Evolutionary conservation across 2,329 filamentous ascomycete genomes (phyloP), one percentile per base, ranked within the genome.

Genomic region (Colletotrichum sidae): DNA sequence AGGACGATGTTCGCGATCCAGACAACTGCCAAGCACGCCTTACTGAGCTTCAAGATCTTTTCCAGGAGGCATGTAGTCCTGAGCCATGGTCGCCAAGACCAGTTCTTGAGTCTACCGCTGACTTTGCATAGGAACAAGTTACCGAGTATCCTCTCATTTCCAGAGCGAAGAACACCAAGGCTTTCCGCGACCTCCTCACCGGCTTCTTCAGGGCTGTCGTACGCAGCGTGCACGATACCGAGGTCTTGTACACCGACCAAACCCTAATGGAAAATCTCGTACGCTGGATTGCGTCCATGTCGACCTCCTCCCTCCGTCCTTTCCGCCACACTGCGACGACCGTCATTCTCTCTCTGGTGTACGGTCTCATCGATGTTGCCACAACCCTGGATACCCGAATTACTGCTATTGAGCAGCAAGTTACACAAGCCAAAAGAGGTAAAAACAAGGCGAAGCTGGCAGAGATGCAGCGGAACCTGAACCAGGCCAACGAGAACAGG

Each of bases 311-410:
- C 4, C 90, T 95, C 67, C 89, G 96, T 60, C 94, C 96, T 2
- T 97, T 99, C 78, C 88, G 96, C 69, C 96, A 99, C 78, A 99
- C 96, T 0, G 92, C 94, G 1, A 97, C 95, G 2, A 90, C 96
- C 0, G 90, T 95, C 33, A 90, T 92, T 1, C 81, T 98, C 39
- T 86, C 92, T 13, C 90, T 97, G 69, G 90, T 92, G 60, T 93
- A 88, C 39, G 88, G 92, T 1, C 82, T 98, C 34, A 94, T 93
- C 68, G 84, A 88, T 51, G 84, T 95, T 39, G 92, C 91, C 10
- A 87, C 87, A 58, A 87, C 90, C 38, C 85, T 96, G 35, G 88
- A 91, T 52, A 85, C 90, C 49, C 88, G 89, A 60, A 89, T 92
- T 62, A 91, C 92, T 15, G 94, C 90, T 68, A 88, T 90, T 56